Evolutionary conservation across 225 moss, liverwort and hornwort species (phyloP).

Genomic region (Takakia lepidozioides): DNA sequence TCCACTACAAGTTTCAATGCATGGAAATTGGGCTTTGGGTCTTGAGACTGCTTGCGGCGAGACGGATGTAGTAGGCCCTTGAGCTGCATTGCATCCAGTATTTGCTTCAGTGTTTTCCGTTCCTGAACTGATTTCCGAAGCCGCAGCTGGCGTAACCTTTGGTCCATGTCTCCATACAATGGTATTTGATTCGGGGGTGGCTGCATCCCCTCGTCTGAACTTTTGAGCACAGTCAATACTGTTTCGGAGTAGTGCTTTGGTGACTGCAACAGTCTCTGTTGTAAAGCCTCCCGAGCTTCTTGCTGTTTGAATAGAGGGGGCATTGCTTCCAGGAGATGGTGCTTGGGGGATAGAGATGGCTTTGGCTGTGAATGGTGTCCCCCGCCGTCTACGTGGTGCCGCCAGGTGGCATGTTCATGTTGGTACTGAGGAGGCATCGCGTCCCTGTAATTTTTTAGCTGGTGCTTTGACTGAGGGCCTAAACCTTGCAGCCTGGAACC

Average conservation of each 20-base stretch:
- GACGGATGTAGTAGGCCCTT: constrained; percentile 21
- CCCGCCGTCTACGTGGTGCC: no score
- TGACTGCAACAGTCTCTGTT: no score
- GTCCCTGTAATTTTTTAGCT: no score
- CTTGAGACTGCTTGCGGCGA: constrained; percentile 9
- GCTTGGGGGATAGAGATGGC: constrained; percentile 17
- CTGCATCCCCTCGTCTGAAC: no score
- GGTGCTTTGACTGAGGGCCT: no score
- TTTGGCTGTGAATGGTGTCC: no score
- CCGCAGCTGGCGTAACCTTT: constrained; percentile 22
- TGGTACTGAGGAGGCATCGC: no score
- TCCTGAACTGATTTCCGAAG: constrained; percentile 17
- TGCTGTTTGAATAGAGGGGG: constrained; percentile 14
- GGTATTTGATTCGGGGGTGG: no score
- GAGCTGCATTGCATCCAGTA: constrained; percentile 19
- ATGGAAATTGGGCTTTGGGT: constrained; percentile 1
- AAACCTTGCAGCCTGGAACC: no score
- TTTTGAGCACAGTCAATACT: no score
- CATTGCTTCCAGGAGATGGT: constrained; percentile 21
- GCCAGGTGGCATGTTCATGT: no score
- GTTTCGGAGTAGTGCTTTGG: no score
- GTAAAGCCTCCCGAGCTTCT: constrained; percentile 16
- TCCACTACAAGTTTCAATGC: constrained; percentile 3
- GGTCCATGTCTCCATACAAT: constrained; percentile 16
- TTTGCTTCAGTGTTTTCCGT: constrained; percentile 17